Conservation (phyloP, 495 filamentous ascomycete species). For the Viridothelium virens region DNA sequence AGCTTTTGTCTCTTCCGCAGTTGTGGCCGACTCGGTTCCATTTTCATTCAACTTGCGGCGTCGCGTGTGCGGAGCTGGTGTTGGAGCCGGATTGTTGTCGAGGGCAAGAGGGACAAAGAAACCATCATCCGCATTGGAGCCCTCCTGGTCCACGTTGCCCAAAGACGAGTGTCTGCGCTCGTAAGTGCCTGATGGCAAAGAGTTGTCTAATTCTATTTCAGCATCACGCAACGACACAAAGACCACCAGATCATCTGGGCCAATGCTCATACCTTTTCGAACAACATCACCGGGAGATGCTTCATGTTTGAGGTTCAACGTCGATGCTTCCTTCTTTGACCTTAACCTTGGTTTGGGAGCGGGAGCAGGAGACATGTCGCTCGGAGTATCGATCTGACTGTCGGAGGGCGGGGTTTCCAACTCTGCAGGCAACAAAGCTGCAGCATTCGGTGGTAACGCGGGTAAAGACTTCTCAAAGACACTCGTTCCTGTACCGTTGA, state of each 20-base stretch:
- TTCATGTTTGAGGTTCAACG: constrained; percentile 30
- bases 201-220: constrained; percentile 19
- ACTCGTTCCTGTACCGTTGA: constrained; percentile 53
- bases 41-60: constrained; percentile 15
- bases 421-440: constrained; percentile 49
- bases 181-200: constrained; percentile 68
- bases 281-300: constrained; percentile 33
- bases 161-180: constrained; percentile 66
- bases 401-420: constrained; percentile 60
- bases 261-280: constrained; percentile 30
- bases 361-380: constrained; percentile 54
- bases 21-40: constrained; percentile 12
- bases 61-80: constrained; percentile 41
- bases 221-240: not conserved
- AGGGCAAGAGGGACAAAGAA: constrained; percentile 88
- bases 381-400: constrained; percentile 56
- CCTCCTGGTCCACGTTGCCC: constrained; percentile 35
- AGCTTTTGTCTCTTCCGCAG: constrained; percentile 11
- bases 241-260: not conserved
- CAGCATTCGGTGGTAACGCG: constrained; percentile 71
- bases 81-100: constrained; percentile 66
- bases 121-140: constrained; percentile 48
- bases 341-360: constrained; percentile 44
- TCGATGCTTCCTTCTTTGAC: constrained; percentile 30
- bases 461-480: constrained; percentile 90